phyloP scores from a whole-genome alignment of 768 basidiomycete species.

The Tricholoma furcatifolium region DNA sequence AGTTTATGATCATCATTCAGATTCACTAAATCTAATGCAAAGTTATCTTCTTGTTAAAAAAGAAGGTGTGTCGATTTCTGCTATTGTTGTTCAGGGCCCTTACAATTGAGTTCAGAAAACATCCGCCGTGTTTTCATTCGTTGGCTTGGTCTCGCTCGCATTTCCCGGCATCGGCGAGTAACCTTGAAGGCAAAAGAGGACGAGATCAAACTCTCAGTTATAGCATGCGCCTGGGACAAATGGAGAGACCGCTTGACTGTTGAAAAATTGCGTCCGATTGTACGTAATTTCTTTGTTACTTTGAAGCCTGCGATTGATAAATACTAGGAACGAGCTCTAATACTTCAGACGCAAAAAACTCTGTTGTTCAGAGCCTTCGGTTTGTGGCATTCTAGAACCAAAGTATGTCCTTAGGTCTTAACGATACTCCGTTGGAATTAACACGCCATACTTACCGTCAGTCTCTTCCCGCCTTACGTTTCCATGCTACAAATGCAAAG shows the following conservation, averaged over 20 bases:
- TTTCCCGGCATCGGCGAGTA: constrained; percentile 58
- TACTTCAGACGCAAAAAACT: constrained; percentile 57
- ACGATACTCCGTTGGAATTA: too few relatives aligned
- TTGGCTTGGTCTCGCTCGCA: constrained; percentile 64
- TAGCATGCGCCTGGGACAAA: constrained; percentile 68
- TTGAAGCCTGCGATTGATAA: neutral
- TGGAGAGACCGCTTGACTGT: constrained; percentile 77
- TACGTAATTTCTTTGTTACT: constrained; percentile 28
- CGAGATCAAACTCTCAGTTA: constrained; percentile 50
- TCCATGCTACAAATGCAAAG: constrained; percentile 63
- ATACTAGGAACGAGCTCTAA: constrained; percentile 57
- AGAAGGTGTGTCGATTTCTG: constrained; percentile 56
- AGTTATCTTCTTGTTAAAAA: constrained; percentile 79
- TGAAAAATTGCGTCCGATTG: constrained; percentile 63
- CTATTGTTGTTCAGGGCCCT: neutral
- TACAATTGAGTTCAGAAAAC: constrained; percentile 44
- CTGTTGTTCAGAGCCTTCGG: constrained; percentile 66
- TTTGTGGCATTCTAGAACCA: constrained; percentile 75
- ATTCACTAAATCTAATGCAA: constrained; percentile 78
- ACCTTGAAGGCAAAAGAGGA: constrained; percentile 61
- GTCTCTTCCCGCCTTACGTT: constrained; percentile 79
- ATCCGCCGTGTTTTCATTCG: constrained; percentile 66
- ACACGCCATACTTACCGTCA: constrained; percentile 22
- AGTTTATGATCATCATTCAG: constrained; percentile 59
- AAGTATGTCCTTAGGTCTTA: constrained; percentile 37